Evolutionary conservation across 1,284 basidiomycete genomes (phyloP), one percentile per base, ranked within the genome.

Genomic region (Ceratobasidium sp.): DNA sequence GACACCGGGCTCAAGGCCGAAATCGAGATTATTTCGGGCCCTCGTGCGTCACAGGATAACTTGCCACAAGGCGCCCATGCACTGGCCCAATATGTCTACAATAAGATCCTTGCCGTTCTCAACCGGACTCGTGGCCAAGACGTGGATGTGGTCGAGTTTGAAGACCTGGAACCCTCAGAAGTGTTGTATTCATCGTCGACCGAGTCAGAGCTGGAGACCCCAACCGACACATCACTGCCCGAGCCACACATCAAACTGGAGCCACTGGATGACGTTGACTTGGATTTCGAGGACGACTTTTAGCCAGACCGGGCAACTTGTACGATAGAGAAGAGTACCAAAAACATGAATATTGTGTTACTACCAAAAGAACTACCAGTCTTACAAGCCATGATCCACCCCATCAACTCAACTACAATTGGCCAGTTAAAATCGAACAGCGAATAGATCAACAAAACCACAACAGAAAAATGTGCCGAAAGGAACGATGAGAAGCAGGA

Each of bases 1-100:
- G 87, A 91, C 76, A 83, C 81, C 4, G 85, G 90, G 42, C 85
- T 87, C 58, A 97, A 97, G 78, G 94, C 94, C 1, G 94, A 96
- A 79, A 94, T 94, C 69, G 91, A 96, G 77, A 83, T 93, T 49
- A 77, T 96, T 57, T 77, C 64, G 27, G 64, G 50, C 15, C 25
- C 52, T 35, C 62, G 62, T 20, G n/a, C 62, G 1, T 53, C 62
- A 13, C 49, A 35, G 3, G 31, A 47, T 27, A n/a, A 53, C 25
- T 20, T 25, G 3, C n/a, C 27, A 29, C 52, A 38, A 31, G 64
- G 64, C 10, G 29, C 64, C 0, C 38, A 40, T 13, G 64, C 53
- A 1, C 42, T 68, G 17, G 64, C 31, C 17, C 15, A 29, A 5
- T 68, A 68, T 40, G 15, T 68, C 7, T 43, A 47, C 40, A 42